A percentile compares a stretch with the other conserved stretches of the same genome.
phyloP scores from a whole-genome alignment of 129 eudicot species.

The Arctium minus region DNA sequence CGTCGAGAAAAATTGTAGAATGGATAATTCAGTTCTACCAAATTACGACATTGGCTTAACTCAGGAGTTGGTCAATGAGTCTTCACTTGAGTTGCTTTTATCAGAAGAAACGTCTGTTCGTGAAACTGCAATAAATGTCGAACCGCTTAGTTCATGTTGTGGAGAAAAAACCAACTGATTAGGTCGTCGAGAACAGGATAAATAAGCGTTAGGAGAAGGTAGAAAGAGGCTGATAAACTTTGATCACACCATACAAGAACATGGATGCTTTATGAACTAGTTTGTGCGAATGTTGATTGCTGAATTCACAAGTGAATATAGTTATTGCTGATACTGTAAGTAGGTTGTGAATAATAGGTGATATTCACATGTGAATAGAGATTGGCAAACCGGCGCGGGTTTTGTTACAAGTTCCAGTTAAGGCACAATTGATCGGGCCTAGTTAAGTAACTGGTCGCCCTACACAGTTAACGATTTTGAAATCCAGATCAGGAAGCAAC shows the following conservation, averaged over 20 bases:
- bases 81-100: neutral
- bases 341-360: neutral
- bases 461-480: neutral
- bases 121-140: neutral
- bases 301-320: neutral
- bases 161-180: neutral
- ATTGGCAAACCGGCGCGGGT: neutral
- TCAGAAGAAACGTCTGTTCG: neutral
- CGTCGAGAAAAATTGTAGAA: neutral
- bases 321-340: neutral
- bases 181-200: neutral
- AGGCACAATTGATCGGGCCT: neutral
- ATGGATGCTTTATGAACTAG: neutral
- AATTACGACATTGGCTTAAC: neutral
- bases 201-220: neutral
- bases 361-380: neutral
- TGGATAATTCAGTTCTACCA: neutral
- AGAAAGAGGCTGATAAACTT: neutral
- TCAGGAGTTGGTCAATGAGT: neutral
- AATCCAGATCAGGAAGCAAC: no score
- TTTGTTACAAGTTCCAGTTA: neutral
- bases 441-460: neutral
- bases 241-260: neutral
- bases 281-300: neutral
- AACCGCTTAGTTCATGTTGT: neutral